phyloP scores from a whole-genome alignment of 1,139 yeast genomes.

The Kodamaea plutei region DNA sequence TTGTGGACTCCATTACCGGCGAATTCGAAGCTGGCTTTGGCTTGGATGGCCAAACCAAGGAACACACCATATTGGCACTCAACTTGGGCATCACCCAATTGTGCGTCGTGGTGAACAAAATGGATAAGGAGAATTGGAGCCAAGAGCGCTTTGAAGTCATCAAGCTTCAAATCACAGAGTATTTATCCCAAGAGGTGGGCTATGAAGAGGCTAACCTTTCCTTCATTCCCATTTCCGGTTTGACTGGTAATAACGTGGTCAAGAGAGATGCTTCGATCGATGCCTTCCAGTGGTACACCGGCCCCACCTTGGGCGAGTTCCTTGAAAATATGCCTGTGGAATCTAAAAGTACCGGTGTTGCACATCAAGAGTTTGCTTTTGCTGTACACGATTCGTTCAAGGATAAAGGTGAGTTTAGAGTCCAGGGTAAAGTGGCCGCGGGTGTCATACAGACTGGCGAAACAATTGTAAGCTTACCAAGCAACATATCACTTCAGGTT shows the following conservation, averaged over 20 bases:
- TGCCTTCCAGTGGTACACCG: constrained; percentile 56
- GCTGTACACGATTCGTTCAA: constrained; percentile 46
- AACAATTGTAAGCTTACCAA: constrained; percentile 58
- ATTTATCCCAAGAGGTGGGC: constrained; percentile 59
- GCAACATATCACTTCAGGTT: constrained; percentile 31
- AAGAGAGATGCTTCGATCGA: constrained; percentile 29
- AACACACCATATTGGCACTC: constrained; percentile 81
- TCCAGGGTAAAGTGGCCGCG: constrained; percentile 69
- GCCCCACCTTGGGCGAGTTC: constrained; percentile 59
- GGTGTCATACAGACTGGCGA: constrained; percentile 82
- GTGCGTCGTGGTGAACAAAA: constrained; percentile 80
- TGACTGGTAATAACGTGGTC: constrained; percentile 77
- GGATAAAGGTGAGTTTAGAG: constrained; percentile 32
- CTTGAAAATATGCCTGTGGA: constrained; percentile 39
- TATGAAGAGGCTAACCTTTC: constrained; percentile 46
- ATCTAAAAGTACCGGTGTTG: constrained; percentile 10
- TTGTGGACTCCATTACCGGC: constrained; percentile 73
- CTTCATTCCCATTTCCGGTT: constrained; percentile 85
- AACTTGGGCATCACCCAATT: constrained; percentile 76
- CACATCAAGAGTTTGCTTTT: constrained; percentile 40
- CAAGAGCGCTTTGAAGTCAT: constrained; percentile 63
- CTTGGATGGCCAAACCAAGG: constrained; percentile 89
- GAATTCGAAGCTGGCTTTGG: constrained; percentile 90
- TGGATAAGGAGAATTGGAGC: constrained; percentile 77
- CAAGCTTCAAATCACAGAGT: constrained; percentile 51